Conservation (phyloP, 345 rosid species). For the Geranium rotundifolium region DNA sequence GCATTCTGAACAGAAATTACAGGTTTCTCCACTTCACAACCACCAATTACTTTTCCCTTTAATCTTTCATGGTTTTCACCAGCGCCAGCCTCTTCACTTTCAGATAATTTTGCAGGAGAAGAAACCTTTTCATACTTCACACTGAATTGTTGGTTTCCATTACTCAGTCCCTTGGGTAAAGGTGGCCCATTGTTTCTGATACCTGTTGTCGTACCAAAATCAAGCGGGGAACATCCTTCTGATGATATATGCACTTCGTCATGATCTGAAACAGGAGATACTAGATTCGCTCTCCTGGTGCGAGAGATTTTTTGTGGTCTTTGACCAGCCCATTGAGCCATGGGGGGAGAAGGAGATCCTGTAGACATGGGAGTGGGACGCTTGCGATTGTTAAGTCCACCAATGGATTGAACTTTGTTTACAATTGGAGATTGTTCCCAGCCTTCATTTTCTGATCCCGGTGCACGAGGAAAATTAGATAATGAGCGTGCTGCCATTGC, state of each 20-base stretch:
- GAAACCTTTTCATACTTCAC: slow-evolving; percentile 35
- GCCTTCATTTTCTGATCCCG: slow-evolving; percentile 21
- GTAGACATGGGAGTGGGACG: slow-evolving; percentile 23
- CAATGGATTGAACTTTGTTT: slow-evolving; percentile 23
- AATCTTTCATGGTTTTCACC: slow-evolving; percentile 31
- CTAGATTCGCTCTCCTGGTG: slow-evolving; percentile 42
- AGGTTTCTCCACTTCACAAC: slow-evolving; percentile 25
- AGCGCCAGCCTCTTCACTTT: slow-evolving; percentile 44
- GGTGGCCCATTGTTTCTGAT: slow-evolving; percentile 2
- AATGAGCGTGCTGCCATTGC: slow-evolving; percentile 25
- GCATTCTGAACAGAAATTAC: slow-evolving; percentile 13
- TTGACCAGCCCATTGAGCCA: slow-evolving; percentile 53
- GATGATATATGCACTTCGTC: slow-evolving; percentile 32
- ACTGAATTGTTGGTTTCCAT: slow-evolving; percentile 25
- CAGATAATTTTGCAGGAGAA: slow-evolving; percentile 43
- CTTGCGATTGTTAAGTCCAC: slow-evolving; percentile 31
- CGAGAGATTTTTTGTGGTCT: slow-evolving; percentile 48
- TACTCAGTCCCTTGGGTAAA: slow-evolving; percentile 19
- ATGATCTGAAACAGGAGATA: slow-evolving; percentile 42
- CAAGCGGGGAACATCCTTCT: slow-evolving; percentile 30
- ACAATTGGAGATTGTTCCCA: slow-evolving; percentile 30
- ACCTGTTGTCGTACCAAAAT: slow-evolving; percentile 22
- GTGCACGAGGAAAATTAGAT: slow-evolving; percentile 22
- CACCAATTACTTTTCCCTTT: slow-evolving; percentile 25
- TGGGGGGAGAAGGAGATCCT: slow-evolving; percentile 39